Base-by-base conservation (phyloP, 2,329 filamentous ascomycete genomes). In the Cladosporium austrohemisphaericum region DNA sequence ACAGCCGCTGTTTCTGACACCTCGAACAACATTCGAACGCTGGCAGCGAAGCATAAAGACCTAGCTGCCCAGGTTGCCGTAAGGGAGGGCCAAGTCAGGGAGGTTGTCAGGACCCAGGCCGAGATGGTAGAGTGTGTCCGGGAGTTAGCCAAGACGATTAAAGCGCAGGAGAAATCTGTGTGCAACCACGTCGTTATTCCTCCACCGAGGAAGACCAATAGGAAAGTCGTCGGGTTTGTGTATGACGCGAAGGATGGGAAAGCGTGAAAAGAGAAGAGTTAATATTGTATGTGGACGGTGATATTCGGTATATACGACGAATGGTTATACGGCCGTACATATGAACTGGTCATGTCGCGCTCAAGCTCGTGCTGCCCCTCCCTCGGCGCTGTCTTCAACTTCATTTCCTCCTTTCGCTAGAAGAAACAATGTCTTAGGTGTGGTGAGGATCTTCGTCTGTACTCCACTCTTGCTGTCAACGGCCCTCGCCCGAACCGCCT, bases 181-280 rank as follows among this genome's bases (percentile, higher is more conserved):
- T 63, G 60, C 46, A 57, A 57, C 23, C 61, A 64, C 51, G 55
- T 63, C 29, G 60, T 64, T 37, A 53, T 61, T 7, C 61, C 62
- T 31, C 62, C 61, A 31, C 62, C 61, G 45, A 55, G 62, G 40
- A 64, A 64, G 50, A 54, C 62, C 3, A 59, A 60, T 7, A 56
- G 56, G 40, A 63, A 61, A 50, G 51, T 64, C 32, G 60, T 62
- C 14, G 60, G 60, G 8, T 63, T 60, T 43, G 62, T 64, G 5
- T 64, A 64, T 53, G 62, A 64, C 56, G 57, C 47, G n/a, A 60
- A 43, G 38, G 40, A 50, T n/a, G 22, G 29, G 18, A 36, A 35
- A 22, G 37, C 22, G 19, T 16, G 16, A 41, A 29, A 18, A 25
- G 25, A 22, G 19, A 22, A 26, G 5, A n/a, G 18, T 25, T 28